A percentile compares a stretch with the other conserved stretches of the same genome.
phyloP scores from a whole-genome alignment of 148 eudicot genomes.

The Chenopodium suecicum region DNA sequence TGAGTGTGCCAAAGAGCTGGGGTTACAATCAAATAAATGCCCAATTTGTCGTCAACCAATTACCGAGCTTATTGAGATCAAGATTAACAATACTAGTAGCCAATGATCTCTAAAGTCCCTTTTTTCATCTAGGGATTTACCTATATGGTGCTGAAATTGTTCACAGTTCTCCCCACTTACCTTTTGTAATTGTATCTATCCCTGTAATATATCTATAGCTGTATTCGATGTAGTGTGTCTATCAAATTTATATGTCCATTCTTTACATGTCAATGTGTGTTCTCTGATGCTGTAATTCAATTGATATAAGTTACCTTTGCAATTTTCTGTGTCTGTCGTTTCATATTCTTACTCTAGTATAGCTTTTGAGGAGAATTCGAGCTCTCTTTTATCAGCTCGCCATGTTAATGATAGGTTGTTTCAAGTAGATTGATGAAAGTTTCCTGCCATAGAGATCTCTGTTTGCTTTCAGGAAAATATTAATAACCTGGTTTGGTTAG shows the following conservation, averaged over 20 bases:
- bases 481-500: neutral
- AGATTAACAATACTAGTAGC: slow-evolving; percentile 30
- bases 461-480: neutral
- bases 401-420: neutral
- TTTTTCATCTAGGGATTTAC: slow-evolving; percentile 15
- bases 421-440: neutral
- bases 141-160: slow-evolving; percentile 16
- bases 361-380: neutral
- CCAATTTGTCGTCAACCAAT: slow-evolving; percentile 76
- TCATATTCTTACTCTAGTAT: neutral
- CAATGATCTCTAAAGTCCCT: slow-evolving; percentile 21
- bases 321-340: neutral
- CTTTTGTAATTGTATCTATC: slow-evolving; percentile 24
- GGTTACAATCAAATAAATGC: slow-evolving; percentile 65
- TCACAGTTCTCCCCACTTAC: slow-evolving; percentile 12
- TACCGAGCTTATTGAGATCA: slow-evolving; percentile 68
- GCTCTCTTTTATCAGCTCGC: neutral
- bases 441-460: neutral
- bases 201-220: slow-evolving; percentile 21
- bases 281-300: neutral
- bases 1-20: slow-evolving; percentile 68
- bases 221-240: neutral
- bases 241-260: slow-evolving; percentile 4
- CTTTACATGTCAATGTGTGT: slow-evolving; percentile 9
- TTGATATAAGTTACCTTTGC: neutral